Base-by-base conservation (phyloP, 257 asterid species). In the Solanum appendiculatum region DNA sequence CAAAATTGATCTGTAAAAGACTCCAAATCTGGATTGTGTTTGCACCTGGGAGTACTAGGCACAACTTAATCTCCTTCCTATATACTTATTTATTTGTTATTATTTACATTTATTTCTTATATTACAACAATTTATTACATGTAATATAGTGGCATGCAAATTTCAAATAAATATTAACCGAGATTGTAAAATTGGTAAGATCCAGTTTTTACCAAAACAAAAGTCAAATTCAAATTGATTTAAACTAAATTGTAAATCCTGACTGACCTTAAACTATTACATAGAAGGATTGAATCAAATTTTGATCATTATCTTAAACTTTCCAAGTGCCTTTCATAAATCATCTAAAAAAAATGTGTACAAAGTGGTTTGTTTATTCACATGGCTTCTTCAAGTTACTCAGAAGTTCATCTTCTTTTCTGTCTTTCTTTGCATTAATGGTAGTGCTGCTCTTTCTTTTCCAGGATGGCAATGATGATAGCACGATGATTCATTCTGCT, bases 381-480 rank as follows among this genome's bases (percentile, higher is more conserved):
- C 84, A 27, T 80, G 66, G 60, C 83, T 77, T 77, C 23, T 70
- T 11, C 21, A 36, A 37, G 33, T 5, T 74, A 37, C 54, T 74
- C 54, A 3, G 27, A 11, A 36, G 54, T 37, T 74, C 12, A 36
- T 36, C 48, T 44, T 40, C 63, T 8, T 42, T 80, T 80, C 42
- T 15, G 7, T 46, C 85, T 16, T 80, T 27, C 66, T 27, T 80
- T 80, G 85, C 29, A 80, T 80, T 80, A 48, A 80, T 72, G 54
- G n/a, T 4, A 56, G 63, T 21, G 74, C 68, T 77, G 36, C 54
- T 86, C 51, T 69, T 85, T 86, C 68, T 86, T 86, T 72, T 23
- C 60, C 88, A 96, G 98, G 97, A 86, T n/a, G 92, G 48, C 37
- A 78, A 91, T 82, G 98, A 87, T 21, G 91, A 87, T 73, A 86